These are phyloP conservation scores for Balansia obtecta DNA, from an alignment of 2,329 filamentous ascomycete genomes.

Conservation along the genomic window DNA sequence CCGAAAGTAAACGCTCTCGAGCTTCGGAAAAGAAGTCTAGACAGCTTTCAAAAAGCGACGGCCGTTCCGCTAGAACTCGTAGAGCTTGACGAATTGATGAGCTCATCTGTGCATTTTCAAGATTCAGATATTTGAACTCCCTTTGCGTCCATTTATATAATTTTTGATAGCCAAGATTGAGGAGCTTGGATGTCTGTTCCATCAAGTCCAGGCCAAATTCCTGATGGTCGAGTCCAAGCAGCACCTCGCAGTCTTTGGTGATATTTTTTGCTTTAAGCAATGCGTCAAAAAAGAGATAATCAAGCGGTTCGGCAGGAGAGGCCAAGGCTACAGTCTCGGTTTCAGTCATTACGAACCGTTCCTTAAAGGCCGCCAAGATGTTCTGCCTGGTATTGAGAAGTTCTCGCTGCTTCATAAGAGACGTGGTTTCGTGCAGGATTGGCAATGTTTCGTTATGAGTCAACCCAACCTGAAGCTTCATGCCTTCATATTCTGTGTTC, in stretches of 20 bases:
- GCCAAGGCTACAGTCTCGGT: constrained; percentile 67
- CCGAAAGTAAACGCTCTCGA: constrained; percentile 72
- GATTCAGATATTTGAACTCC: constrained; percentile 82
- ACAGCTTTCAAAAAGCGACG: constrained; percentile 84
- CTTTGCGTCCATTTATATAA: constrained; percentile 90
- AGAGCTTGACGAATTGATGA: constrained; percentile 72
- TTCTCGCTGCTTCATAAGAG: constrained; percentile 58
- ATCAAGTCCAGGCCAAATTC: constrained; percentile 80
- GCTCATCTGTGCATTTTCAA: constrained; percentile 90
- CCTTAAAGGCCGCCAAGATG: constrained; percentile 62
- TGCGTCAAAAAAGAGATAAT: constrained; percentile 71
- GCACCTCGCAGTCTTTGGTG: constrained; percentile 73
- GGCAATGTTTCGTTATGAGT: constrained; percentile 64
- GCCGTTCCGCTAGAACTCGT: constrained; percentile 77
- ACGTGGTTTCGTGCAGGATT: constrained; percentile 64
- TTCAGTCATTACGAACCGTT: constrained; percentile 75
- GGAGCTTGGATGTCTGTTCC: constrained; percentile 74
- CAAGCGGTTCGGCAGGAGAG: constrained; percentile 66
- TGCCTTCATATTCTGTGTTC: constrained; percentile 68
- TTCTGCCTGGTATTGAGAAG: constrained; percentile 71
- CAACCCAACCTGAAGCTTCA: constrained; percentile 64
- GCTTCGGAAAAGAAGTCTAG: constrained; percentile 88
- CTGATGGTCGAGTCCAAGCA: constrained; percentile 85
- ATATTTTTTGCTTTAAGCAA: constrained; percentile 76
- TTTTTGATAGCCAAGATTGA: constrained; percentile 89